Conservation (phyloP, 2,329 filamentous ascomycete species). For the Elsinoe ampelina region DNA sequence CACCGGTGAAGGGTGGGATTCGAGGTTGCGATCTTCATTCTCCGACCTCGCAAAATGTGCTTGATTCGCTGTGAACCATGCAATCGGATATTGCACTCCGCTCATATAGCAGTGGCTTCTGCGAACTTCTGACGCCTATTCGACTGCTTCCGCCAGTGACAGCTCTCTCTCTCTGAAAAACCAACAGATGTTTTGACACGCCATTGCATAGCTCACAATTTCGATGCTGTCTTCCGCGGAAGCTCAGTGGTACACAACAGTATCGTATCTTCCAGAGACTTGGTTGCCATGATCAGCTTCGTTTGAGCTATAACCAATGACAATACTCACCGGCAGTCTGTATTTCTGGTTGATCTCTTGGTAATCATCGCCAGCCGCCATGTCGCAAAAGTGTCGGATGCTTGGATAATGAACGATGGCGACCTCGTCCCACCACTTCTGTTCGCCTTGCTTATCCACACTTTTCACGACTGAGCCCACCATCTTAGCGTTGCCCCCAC, state of each 20-base stretch:
- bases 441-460: slow-evolving; percentile 18
- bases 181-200: not conserved
- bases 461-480: slow-evolving; percentile 47
- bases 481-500: slow-evolving; percentile 52
- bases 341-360: slow-evolving; percentile 48
- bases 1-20: not conserved
- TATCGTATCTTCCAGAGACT: slow-evolving; percentile 28
- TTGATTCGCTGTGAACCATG: not conserved
- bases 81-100: not conserved
- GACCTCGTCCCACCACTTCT: slow-evolving; percentile 50
- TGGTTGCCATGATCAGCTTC: not conserved
- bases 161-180: not conserved
- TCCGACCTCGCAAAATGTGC: not conserved
- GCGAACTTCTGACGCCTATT: no score
- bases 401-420: slow-evolving; percentile 57
- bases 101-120: no score
- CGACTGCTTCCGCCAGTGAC: not conserved
- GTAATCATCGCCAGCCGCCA: slow-evolving; percentile 49
- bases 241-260: slow-evolving; percentile 29
- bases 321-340: slow-evolving; percentile 39
- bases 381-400: slow-evolving; percentile 52
- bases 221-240: not conserved
- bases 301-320: not conserved
- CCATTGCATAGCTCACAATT: not conserved
- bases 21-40: not conserved